phyloP scores from a whole-genome alignment of 352 stramenopile species.

The Globisporangium nodosum region DNA sequence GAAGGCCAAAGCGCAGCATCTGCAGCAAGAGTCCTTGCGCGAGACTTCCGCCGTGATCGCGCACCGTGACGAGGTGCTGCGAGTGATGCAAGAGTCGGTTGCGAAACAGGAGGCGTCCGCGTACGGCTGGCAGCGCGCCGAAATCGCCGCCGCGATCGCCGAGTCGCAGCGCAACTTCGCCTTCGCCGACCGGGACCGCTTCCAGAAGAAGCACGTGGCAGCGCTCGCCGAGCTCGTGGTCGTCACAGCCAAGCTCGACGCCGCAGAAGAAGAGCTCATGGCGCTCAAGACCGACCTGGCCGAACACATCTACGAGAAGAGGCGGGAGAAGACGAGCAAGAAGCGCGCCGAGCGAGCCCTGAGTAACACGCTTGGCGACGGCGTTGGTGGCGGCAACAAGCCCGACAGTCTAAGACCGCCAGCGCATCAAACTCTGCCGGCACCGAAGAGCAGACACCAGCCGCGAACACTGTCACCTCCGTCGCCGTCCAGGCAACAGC shows the following conservation, averaged over 20 bases:
- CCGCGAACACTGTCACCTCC: background rate
- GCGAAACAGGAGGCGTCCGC: conserved; percentile 34
- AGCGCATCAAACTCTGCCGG: background rate
- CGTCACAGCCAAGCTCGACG: conserved; percentile 34
- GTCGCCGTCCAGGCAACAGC: background rate
- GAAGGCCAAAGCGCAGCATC: conserved; percentile 23
- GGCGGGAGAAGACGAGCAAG: conserved; percentile 32
- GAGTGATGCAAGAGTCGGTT: conserved; percentile 38
- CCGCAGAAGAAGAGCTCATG: conserved; percentile 47
- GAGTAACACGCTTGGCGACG: conserved; percentile 2
- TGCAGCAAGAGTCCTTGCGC: conserved; percentile 18
- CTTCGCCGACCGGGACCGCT: conserved; percentile 46
- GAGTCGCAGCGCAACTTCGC: conserved; percentile 69
- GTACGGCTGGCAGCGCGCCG: conserved; percentile 49
- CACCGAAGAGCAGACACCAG: background rate
- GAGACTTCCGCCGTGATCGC: conserved; percentile 28
- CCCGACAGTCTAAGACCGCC: background rate
- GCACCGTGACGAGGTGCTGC: conserved; percentile 44
- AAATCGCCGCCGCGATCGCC: conserved; percentile 46
- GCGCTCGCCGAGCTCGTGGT: conserved; percentile 42
- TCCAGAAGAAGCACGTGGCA: conserved; percentile 35
- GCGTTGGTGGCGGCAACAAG: conserved; percentile 1
- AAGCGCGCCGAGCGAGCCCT: conserved; percentile 24
- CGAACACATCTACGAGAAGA: conserved; percentile 66
- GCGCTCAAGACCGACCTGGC: conserved; percentile 48